Evolutionary conservation across 2,329 filamentous ascomycete species (phyloP), one percentile per base, ranked within the genome.

Genomic region (Ophiostoma himal-ulmi): DNA sequence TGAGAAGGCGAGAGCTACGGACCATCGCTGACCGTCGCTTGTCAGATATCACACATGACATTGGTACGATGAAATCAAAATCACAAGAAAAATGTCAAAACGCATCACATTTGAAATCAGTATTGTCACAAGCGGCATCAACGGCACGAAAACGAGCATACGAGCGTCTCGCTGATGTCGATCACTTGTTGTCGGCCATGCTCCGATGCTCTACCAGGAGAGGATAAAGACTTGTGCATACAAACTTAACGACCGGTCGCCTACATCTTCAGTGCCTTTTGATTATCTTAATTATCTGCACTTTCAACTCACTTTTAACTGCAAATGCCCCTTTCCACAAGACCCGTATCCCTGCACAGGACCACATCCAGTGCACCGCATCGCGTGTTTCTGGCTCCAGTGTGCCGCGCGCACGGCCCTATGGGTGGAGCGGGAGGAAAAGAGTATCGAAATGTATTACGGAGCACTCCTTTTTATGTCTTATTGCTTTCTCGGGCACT

Each of bases 351-450:
- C 60, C 60, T 64, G 60, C 60, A 64, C 22, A 64, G 34, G 30
- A 37, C 60, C 60, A 64, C 34, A 34, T 26, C n/a, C 22, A 57
- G 14, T 57, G 52, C 52, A 57, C 52, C 52, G 22, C 52, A 64
- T 64, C 54, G 54, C 54, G 54, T 60, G 54, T 60, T 60, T 67
- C 65, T 17, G 54, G 52, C 52, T 54, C 48, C 48, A 54, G 48
- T 54, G 48, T n/a, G 26, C 48, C n/a, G 52, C 52, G 60, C 70
- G 70, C 70, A 71, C 70, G 70, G 70, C 48, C 69, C 70, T 62
- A 60, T 39, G 39, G 20, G 70, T 71, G 67, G 67, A 36, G 44
- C 30, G 11, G 22, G 22, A 67, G 13, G n/a, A 11, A n/a, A 26
- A 54, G 17, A 48, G 37, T 17, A 11, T 57, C 30, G 26, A 26